Base-by-base conservation (phyloP, 2,329 filamentous ascomycete species). In the Aspergillus novoparasiticus region DNA sequence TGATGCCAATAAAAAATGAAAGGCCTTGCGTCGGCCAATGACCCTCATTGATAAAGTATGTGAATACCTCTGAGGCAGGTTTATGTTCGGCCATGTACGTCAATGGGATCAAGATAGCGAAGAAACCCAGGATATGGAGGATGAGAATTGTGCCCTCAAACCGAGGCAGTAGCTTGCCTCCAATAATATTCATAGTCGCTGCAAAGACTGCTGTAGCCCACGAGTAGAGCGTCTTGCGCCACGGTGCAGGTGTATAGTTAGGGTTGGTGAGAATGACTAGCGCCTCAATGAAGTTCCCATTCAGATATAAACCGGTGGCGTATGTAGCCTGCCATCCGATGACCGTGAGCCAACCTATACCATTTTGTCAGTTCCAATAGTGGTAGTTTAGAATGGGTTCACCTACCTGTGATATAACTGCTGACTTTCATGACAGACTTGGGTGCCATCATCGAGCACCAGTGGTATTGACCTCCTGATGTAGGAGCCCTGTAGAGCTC, bases 111-210 rank as follows among this genome's bases (percentile, higher is more conserved):
- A 86, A 71, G 59, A 85, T 82, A 0, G 79, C 83, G 60, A 86
- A 83, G 69, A 85, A 83, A 4, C 84, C 84, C 14, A 82, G 69
- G 19, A 85, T 73, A 61, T 86, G 84, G 4, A 86, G 68, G 32
- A 84, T 77, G 8, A 85, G 71, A 32, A 84, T 76, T 14, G 82
- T 66, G 0, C 81, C 80, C 69, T 87, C 85, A 50, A 85, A 73
- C 12, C 78, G 72, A 1, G 83, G 82, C 2, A 86, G 72, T 1
- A 79, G 66, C 51, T 75, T 76, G 3, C 78, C 79, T 6, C 78
- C 74, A 12, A 80, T 71, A 1, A 78, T 78, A 64, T 85, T 86
- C 63, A 83, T 76, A 39, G 72, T 67, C 6, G 80, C 66, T 6
- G 74, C 72, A 12, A 82, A 71, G 1, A 75, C 14, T 2, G 79